Conservation (phyloP, 192 early-diverging fungal genomes). For the Allomyces macrogynus region DNA sequence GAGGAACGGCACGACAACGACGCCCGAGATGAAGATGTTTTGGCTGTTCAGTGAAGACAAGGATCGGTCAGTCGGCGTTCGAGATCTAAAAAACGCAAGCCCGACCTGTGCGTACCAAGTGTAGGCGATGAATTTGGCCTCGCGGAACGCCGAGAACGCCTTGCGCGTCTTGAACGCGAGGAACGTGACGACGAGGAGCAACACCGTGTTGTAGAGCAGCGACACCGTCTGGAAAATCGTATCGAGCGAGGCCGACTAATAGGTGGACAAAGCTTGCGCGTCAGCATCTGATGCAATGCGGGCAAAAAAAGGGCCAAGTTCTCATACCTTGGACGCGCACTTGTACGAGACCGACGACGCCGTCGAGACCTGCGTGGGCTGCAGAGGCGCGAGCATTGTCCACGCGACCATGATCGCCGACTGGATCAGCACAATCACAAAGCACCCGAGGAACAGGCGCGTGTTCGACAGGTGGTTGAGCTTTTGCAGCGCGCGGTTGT, state of each 20-base stretch:
- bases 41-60: neutral
- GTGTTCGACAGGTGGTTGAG: neutral
- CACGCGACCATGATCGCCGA: neutral
- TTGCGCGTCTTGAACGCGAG: neutral
- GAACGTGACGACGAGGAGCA: neutral
- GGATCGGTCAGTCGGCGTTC: no score
- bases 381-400: neutral
- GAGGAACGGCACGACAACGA: neutral
- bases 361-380: neutral
- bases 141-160: neutral
- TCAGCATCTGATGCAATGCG: no score
- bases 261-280: no score
- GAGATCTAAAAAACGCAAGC: no score
- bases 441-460: neutral
- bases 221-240: neutral
- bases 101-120: neutral
- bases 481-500: neutral
- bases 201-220: neutral
- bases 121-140: neutral
- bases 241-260: neutral
- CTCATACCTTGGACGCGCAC: neutral
- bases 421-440: neutral
- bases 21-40: neutral
- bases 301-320: no score
- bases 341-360: neutral